Evolutionary conservation across 176 grass and related monocot species (phyloP).

Genomic region (Paspalum vaginatum): DNA sequence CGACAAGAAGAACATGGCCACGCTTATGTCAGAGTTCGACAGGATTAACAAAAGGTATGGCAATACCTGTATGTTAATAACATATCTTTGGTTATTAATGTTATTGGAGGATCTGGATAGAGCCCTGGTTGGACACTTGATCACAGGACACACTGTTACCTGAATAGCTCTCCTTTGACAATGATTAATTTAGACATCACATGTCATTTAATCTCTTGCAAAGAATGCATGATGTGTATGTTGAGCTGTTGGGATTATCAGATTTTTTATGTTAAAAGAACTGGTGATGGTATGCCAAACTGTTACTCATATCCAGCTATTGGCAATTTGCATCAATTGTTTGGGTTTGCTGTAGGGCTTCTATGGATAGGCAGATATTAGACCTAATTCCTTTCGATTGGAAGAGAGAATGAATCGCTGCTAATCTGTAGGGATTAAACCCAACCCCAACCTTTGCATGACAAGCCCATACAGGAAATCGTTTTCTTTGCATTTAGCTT

Average conservation of each 20-base stretch:
- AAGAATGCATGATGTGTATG: neutral
- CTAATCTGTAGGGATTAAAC: neutral
- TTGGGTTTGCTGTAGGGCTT: neutral
- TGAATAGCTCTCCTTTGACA: neutral
- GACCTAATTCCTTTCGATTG: neutral
- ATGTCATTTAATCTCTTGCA: neutral
- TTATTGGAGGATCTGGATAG: neutral
- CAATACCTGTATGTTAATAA: constrained; percentile 9
- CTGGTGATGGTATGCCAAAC: neutral
- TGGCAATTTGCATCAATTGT: neutral
- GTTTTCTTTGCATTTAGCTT: constrained; percentile 17
- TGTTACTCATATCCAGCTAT: neutral
- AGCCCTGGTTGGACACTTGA: neutral
- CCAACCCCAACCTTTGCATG: neutral
- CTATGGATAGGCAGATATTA: neutral
- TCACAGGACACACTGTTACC: neutral
- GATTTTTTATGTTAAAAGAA: neutral
- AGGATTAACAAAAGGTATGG: constrained; percentile 93
- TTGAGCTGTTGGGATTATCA: neutral
- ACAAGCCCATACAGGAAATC: neutral
- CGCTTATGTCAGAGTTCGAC: constrained; percentile 83
- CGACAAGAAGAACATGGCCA: constrained; percentile 93
- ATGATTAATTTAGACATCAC: neutral
- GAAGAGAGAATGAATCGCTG: neutral
- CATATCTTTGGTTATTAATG: too few species aligned